Evolutionary conservation across 1,284 basidiomycete genomes (phyloP).

Genomic region (Cryptococcus sp.): DNA sequence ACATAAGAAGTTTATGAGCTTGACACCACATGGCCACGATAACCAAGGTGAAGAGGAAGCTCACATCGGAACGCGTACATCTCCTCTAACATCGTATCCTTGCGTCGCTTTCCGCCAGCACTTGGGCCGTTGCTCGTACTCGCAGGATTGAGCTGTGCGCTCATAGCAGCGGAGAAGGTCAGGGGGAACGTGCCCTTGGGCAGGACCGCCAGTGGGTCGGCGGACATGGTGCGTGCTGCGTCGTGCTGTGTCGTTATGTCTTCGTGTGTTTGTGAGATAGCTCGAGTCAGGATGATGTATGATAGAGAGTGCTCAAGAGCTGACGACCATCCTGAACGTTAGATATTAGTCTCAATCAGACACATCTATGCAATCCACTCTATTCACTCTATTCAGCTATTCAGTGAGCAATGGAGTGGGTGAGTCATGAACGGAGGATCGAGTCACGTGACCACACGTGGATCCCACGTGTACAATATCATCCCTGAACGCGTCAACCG

Average conservation of each 20-base stretch:
- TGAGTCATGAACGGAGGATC: too few relatives aligned
- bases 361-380: too few relatives aligned
- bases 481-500: neutral
- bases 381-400: too few relatives aligned
- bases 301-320: too few relatives aligned
- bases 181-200: conserved; percentile 23
- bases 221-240: conserved; percentile 16
- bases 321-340: too few relatives aligned
- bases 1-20: neutral
- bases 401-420: too few relatives aligned
- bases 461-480: too few relatives aligned
- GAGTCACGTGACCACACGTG: too few relatives aligned
- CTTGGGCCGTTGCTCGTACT: neutral
- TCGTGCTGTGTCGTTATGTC: too few relatives aligned
- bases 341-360: too few relatives aligned
- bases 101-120: conserved; percentile 15
- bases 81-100: conserved; percentile 14
- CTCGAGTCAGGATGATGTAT: too few relatives aligned
- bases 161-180: conserved; percentile 15
- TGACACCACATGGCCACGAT: neutral
- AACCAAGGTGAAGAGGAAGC: neutral
- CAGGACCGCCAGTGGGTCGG: conserved; percentile 21
- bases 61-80: conserved; percentile 34
- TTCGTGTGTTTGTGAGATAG: too few relatives aligned
- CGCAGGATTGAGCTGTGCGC: neutral